These are phyloP conservation scores for Anthostomella pinea DNA, from an alignment of 2,329 filamentous ascomycete species.

Conservation along the genomic window DNA sequence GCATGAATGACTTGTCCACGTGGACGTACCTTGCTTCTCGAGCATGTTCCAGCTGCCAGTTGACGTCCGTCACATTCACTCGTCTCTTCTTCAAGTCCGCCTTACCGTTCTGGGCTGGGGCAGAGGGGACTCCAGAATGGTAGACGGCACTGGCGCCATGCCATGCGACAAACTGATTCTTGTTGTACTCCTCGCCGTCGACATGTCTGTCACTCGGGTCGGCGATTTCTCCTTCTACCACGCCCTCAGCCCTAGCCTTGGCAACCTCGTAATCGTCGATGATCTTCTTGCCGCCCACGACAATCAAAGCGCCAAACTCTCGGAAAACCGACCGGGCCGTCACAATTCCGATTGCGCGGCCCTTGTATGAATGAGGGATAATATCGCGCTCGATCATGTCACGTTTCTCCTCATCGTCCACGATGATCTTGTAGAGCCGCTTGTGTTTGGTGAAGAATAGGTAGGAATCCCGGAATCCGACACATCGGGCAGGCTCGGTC, in stretches of 20 bases:
- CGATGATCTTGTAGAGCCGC: constrained; percentile 95
- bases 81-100: constrained; percentile 78
- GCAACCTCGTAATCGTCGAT: constrained; percentile 86
- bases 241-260: constrained; percentile 71
- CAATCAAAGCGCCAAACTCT: constrained; percentile 91
- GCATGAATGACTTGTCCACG: background rate
- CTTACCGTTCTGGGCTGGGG: constrained; percentile 74
- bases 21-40: constrained; percentile 75
- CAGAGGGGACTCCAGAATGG: constrained; percentile 74
- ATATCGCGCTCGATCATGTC: constrained; percentile 94
- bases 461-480: constrained; percentile 96
- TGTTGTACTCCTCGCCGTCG: constrained; percentile 86
- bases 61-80: constrained; percentile 85
- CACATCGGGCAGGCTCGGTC: constrained; percentile 92
- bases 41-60: constrained; percentile 96
- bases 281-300: constrained; percentile 84
- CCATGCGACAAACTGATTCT: constrained; percentile 98
- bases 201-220: constrained; percentile 83
- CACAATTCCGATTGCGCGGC: constrained; percentile 92
- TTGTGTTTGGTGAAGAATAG: constrained; percentile 98
- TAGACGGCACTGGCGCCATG: constrained; percentile 96
- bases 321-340: constrained; percentile 95
- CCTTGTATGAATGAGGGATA: constrained; percentile 98
- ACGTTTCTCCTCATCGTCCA: constrained; percentile 94
- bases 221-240: constrained; percentile 83